Conservation (phyloP, 495 filamentous ascomycete species). For the Evernia prunastri region DNA sequence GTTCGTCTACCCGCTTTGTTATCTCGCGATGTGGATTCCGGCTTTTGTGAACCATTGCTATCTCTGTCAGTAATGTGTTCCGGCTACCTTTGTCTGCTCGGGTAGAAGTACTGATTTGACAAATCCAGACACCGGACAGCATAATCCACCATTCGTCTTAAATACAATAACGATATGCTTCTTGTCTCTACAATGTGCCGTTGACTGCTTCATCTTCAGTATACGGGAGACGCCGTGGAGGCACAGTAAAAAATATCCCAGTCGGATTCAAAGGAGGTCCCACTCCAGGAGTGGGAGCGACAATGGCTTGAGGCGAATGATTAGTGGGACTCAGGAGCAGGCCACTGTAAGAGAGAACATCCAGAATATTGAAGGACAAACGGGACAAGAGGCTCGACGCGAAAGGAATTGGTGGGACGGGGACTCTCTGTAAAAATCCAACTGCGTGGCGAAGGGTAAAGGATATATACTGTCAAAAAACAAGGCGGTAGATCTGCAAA, state of each 20-base stretch:
- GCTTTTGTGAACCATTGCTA: slow-evolving; percentile 62
- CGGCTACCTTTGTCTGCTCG: background rate
- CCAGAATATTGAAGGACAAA: background rate
- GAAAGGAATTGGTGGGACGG: slow-evolving; percentile 5
- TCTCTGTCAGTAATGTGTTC: slow-evolving; percentile 27
- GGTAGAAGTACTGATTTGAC: background rate
- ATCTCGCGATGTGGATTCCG: slow-evolving; percentile 66
- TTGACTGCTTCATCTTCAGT: slow-evolving; percentile 61
- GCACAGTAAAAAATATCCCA: slow-evolving; percentile 38
- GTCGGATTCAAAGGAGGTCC: background rate
- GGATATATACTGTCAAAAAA: too few species aligned
- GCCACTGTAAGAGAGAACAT: background rate
- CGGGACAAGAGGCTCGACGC: background rate
- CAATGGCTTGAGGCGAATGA: slow-evolving; percentile 1
- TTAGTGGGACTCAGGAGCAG: background rate
- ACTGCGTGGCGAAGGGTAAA: background rate
- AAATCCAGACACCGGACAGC: slow-evolving; percentile 35
- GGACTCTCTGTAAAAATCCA: slow-evolving; percentile 4
- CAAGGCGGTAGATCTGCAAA: too few species aligned
- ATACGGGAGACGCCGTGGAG: slow-evolving; percentile 63
- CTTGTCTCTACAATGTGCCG: slow-evolving; percentile 54
- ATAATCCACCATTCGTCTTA: slow-evolving; percentile 48
- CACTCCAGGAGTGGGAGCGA: background rate
- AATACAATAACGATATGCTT: slow-evolving; percentile 48
- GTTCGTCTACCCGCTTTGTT: slow-evolving; percentile 65